Base-by-base conservation (phyloP, 2,329 filamentous ascomycete species). In the Ophiostoma sp. region DNA sequence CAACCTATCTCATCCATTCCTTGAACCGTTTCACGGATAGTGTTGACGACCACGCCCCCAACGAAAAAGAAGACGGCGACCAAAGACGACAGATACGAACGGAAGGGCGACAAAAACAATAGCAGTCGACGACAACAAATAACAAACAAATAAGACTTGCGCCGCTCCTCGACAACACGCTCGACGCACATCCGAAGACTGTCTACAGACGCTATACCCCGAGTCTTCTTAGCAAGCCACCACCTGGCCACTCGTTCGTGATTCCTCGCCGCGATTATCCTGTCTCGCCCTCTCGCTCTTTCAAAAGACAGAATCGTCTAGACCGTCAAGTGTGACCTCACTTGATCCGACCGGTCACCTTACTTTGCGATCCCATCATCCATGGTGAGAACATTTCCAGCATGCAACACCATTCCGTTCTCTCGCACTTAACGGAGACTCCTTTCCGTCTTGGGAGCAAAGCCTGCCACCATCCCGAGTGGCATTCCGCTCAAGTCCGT, bases 1-100 rank as follows among this genome's bases (percentile, higher is more conserved):
- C 79, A 81, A 83, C 82, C 79, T 79, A 79, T 78, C 81, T 78
- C 79, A 78, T 78, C 81, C 80, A 77, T 81, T 82, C n/a, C 33
- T 68, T 42, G 45, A 42, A 81, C 79, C 79, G 79, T 79, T 79
- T 78, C 77, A 79, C 77, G 19, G 68, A 74, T 57, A 71, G 64
- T 75, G 69, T 73, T 72, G 69, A 74, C 61, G 39, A 42, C 39
- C 55, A 55, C 63, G 19, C 52, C n/a, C 33, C 15, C 19, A 42
- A 42, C 52, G 28, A 28, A 19, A n/a, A 17, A 66, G 22, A 66
- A 48, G 42, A 55, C 50, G 50, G 9, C 19, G 33, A 25, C 59
- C 31, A 48, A 15, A 59, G 31, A 25, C 19, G 48, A 70, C 36
- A 68, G 28, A 17, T 66, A 63, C 39, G 39, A 42, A 42, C 2